Percentiles rank a stretch among this genome's conserved stretches.
Conservation (phyloP, 1,284 basidiomycete genomes). For the Ganoderma lingzhi region DNA sequence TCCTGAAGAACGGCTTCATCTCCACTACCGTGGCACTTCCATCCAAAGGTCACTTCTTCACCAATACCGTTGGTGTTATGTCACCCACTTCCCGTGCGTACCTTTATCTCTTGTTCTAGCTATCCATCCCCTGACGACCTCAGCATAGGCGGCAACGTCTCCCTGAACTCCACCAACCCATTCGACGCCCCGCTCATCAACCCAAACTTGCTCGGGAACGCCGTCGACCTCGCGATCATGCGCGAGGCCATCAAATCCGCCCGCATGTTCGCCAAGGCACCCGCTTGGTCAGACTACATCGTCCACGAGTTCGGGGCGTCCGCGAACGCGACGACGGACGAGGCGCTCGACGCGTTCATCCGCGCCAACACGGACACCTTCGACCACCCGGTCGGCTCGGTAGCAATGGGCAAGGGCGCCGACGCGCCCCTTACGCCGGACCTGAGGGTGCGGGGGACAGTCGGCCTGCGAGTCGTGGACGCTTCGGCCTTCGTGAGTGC, state of each 20-base stretch:
- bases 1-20: conserved; percentile 14
- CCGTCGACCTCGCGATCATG: conserved; percentile 33
- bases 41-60: conserved; percentile 18
- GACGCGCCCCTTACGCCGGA: conserved; percentile 38
- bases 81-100: conserved; percentile 25
- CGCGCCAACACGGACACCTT: conserved; percentile 11
- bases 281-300: conserved; percentile 24
- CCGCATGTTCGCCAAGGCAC: conserved; percentile 30
- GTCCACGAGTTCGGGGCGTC: conserved; percentile 14
- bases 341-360: conserved; percentile 22
- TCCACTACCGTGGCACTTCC: conserved; percentile 15
- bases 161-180: conserved; percentile 32
- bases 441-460: conserved; percentile 42
- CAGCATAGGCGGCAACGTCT: conserved; percentile 34
- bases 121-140: neutral
- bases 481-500: conserved; percentile 32
- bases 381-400: conserved; percentile 26
- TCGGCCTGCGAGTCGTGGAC: conserved; percentile 33
- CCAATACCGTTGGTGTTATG: conserved; percentile 15
- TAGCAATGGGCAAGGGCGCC: conserved; percentile 20
- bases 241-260: conserved; percentile 26
- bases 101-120: conserved; percentile 9
- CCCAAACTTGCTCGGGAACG: conserved; percentile 24
- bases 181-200: conserved; percentile 36
- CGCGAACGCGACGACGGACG: conserved; percentile 20